These are phyloP conservation scores for Verticillium isaacii DNA, from an alignment of 2,329 filamentous ascomycete genomes.

Conservation along the genomic window DNA sequence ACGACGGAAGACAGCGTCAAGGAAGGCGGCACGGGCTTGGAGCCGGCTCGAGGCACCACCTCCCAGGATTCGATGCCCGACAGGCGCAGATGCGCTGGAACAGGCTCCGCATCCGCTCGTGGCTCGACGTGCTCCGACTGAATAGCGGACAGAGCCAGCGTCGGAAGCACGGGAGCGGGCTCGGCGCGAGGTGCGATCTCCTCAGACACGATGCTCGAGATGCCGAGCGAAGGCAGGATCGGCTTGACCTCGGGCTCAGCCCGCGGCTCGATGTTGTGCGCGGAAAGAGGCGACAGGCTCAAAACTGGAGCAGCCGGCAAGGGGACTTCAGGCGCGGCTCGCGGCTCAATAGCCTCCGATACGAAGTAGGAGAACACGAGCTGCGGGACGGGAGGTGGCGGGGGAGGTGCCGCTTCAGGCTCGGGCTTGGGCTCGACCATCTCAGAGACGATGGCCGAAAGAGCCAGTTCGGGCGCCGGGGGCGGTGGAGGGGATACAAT, in stretches of 20 bases:
- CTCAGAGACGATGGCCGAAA: slow-evolving; percentile 13
- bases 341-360: slow-evolving; percentile 23
- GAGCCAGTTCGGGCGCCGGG: slow-evolving; percentile 5
- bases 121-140: slow-evolving; percentile 22
- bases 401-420: slow-evolving; percentile 15
- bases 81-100: slow-evolving; percentile 23
- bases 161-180: slow-evolving; percentile 11
- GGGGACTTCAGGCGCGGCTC: slow-evolving; percentile 18
- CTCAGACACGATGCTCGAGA: slow-evolving; percentile 27
- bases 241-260: slow-evolving; percentile 21
- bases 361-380: slow-evolving; percentile 22
- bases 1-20: slow-evolving; percentile 32
- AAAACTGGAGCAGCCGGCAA: slow-evolving; percentile 7
- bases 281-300: slow-evolving; percentile 12
- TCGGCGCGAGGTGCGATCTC: slow-evolving; percentile 21
- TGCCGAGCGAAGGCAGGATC: slow-evolving; percentile 19
- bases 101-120: slow-evolving; percentile 14
- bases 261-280: slow-evolving; percentile 9
- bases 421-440: slow-evolving; percentile 27
- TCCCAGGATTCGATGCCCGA: slow-evolving; percentile 37
- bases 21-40: slow-evolving; percentile 15
- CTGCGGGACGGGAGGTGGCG: slow-evolving; percentile 4
- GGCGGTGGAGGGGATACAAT: slow-evolving; percentile 5
- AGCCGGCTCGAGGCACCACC: slow-evolving; percentile 28
- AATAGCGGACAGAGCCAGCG: slow-evolving; percentile 17